These are phyloP conservation scores for Penicillium sp. DNA, from an alignment of 2,329 filamentous ascomycete genomes.

Conservation along the genomic window DNA sequence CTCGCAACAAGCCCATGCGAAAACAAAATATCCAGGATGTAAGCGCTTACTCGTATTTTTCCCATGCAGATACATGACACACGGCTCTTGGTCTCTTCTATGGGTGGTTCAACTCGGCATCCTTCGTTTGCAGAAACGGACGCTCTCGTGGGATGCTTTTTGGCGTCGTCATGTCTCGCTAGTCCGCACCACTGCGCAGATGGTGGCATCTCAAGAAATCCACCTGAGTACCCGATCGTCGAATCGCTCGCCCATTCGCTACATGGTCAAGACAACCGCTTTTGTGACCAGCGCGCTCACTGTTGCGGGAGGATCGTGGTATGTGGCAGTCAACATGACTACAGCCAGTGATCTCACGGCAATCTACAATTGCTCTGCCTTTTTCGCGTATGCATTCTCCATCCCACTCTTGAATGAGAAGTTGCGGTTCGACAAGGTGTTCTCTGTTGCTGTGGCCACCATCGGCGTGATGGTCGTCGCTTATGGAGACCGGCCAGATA, in stretches of 20 bases:
- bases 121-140: slow-evolving; percentile 75
- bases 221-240: slow-evolving; percentile 55
- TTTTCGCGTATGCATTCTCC: slow-evolving; percentile 97
- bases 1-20: slow-evolving; percentile 5
- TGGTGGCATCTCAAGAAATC: slow-evolving; percentile 80
- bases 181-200: slow-evolving; percentile 70
- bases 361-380: slow-evolving; percentile 98
- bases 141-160: slow-evolving; percentile 79
- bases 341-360: slow-evolving; percentile 92
- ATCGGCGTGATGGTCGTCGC: slow-evolving; percentile 90
- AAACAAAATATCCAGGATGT: slow-evolving; percentile 1
- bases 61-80: slow-evolving; percentile 71
- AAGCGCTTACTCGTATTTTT: slow-evolving; percentile 18
- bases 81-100: slow-evolving; percentile 87
- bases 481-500: slow-evolving; percentile 74
- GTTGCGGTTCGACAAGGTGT: slow-evolving; percentile 77
- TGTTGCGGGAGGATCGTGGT: slow-evolving; percentile 90
- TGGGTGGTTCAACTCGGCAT: slow-evolving; percentile 85
- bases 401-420: slow-evolving; percentile 87
- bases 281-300: slow-evolving; percentile 85
- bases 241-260: slow-evolving; percentile 60
- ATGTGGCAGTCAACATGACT: slow-evolving; percentile 89
- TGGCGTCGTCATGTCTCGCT: slow-evolving; percentile 73
- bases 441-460: slow-evolving; percentile 86
- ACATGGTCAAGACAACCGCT: slow-evolving; percentile 77